A percentile compares a stretch with the other conserved stretches of the same genome.
These are phyloP conservation scores for Ephemerocybe angulata DNA, from an alignment of 768 basidiomycete genomes.

Conservation along the genomic window DNA sequence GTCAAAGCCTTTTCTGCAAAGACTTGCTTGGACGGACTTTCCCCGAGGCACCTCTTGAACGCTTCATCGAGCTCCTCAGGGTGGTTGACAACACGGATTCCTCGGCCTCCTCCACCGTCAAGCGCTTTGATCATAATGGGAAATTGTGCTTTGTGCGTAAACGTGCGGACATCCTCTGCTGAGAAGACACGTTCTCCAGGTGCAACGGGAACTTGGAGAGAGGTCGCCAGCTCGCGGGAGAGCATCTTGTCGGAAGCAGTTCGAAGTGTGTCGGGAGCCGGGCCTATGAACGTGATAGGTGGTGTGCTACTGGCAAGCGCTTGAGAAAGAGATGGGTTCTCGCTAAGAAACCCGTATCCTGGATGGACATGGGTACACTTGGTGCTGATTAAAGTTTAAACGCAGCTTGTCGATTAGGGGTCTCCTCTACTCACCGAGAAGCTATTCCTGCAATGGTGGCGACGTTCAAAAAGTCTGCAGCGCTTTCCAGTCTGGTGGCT, in stretches of 20 bases:
- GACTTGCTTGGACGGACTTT: slow-evolving; percentile 43
- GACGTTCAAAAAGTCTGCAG: slow-evolving; percentile 41
- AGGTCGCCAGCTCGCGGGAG: slow-evolving; percentile 30
- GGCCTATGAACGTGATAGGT: slow-evolving; percentile 72
- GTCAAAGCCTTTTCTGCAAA: slow-evolving; percentile 87
- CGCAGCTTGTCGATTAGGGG: not conserved
- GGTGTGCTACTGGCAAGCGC: slow-evolving; percentile 71
- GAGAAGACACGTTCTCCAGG: slow-evolving; percentile 26
- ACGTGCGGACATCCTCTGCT: slow-evolving; percentile 23
- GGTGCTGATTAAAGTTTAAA: slow-evolving; percentile 10
- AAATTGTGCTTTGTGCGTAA: slow-evolving; percentile 28
- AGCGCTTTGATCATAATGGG: slow-evolving; percentile 88
- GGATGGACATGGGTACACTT: slow-evolving; percentile 36
- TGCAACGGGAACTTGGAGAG: slow-evolving; percentile 28
- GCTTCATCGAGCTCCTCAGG: slow-evolving; percentile 68
- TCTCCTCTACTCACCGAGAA: slow-evolving; percentile 23
- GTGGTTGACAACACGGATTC: slow-evolving; percentile 81
- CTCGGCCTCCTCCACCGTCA: slow-evolving; percentile 86
- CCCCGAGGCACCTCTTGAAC: slow-evolving; percentile 50
- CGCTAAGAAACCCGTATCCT: slow-evolving; percentile 86
- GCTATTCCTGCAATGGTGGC: slow-evolving; percentile 27
- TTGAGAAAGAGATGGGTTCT: slow-evolving; percentile 75
- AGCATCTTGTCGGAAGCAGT: slow-evolving; percentile 48
- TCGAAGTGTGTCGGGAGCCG: slow-evolving; percentile 74
- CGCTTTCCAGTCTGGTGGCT: slow-evolving; percentile 81